These are phyloP conservation scores for Periconia sp. DNA, from an alignment of 2,329 filamentous ascomycete species.

Conservation along the genomic window DNA sequence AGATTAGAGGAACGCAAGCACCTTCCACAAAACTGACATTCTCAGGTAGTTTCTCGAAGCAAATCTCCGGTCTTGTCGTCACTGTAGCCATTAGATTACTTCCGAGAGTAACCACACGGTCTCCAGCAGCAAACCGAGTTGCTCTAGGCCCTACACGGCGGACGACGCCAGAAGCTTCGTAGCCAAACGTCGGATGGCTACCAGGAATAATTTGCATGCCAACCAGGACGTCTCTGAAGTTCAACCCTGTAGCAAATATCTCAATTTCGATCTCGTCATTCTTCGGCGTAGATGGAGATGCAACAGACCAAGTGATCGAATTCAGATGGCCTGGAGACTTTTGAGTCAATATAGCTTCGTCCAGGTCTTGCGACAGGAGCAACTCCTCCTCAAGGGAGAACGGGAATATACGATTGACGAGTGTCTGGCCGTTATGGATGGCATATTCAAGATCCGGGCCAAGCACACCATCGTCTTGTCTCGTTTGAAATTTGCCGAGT, in stretches of 20 bases:
- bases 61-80: background rate
- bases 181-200: constrained; percentile 1
- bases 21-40: constrained; percentile 27
- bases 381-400: background rate
- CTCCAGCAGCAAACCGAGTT: constrained; percentile 11
- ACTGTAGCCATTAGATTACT: constrained; percentile 5
- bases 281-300: background rate
- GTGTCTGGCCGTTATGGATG: constrained; percentile 17
- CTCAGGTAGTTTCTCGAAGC: constrained; percentile 25
- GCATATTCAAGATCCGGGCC: constrained; percentile 34
- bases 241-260: constrained; percentile 13
- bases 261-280: constrained; percentile 22
- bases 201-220: background rate
- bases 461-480: constrained; percentile 1
- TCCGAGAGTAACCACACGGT: constrained; percentile 15
- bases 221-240: constrained; percentile 24
- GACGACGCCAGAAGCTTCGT: constrained; percentile 21
- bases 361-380: background rate
- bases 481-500: constrained; percentile 7
- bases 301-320: background rate
- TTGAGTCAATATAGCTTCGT: background rate
- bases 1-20: constrained; percentile 25
- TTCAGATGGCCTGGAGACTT: background rate
- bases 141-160: constrained; percentile 12
- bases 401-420: constrained; percentile 25